Evolutionary conservation across 1,284 basidiomycete species (phyloP), one percentile per base, ranked within the genome.

Genomic region (Trichosporon inkin): DNA sequence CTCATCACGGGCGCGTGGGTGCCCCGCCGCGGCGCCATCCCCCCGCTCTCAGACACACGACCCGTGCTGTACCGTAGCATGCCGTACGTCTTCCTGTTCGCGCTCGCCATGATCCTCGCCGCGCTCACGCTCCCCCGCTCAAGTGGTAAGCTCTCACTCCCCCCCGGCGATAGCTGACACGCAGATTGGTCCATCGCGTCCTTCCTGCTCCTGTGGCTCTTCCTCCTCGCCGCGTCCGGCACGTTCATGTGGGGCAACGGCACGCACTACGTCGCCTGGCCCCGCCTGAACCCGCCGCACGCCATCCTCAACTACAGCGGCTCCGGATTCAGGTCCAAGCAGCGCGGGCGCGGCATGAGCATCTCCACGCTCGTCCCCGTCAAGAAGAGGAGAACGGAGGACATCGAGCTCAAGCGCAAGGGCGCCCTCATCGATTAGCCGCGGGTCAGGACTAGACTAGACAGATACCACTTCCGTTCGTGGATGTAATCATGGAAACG

Each of bases 1-100:
- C 83, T 99, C 61, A 83, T 99, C 67, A 95, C 93, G 6, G 96
- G 96, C 10, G 83, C 84, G 6, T 99, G 92, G 90, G 81, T 86
- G 34, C 89, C 91, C 17, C 82, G 85, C 67, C 86, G 85, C 69
- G 88, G 86, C 34, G 76, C 85, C 8, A 78, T 86, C 62, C 85
- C 86, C 58, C 81, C 93, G 56, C 81, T 93, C 55, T 82, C 85
- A 11, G 94, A 98, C 74, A 82, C 83, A 55, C 83, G 93, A 54
- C 88, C 92, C 11, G 77, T 95, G 62, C 71, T 90, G 53, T 87
- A 89, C 70, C 88, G 91, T 67, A 85, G 90, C 89, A 86, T 93
- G 80, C 95, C 95, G 16, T 90, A 90, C 67, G 79, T 90, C 36
- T 81, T 90, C 19, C 85, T 83, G 20, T 90, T 93, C 72, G 87